These are phyloP conservation scores for Saccharomycopsis phalli DNA, from an alignment of 1,139 yeast genomes.

Conservation along the genomic window DNA sequence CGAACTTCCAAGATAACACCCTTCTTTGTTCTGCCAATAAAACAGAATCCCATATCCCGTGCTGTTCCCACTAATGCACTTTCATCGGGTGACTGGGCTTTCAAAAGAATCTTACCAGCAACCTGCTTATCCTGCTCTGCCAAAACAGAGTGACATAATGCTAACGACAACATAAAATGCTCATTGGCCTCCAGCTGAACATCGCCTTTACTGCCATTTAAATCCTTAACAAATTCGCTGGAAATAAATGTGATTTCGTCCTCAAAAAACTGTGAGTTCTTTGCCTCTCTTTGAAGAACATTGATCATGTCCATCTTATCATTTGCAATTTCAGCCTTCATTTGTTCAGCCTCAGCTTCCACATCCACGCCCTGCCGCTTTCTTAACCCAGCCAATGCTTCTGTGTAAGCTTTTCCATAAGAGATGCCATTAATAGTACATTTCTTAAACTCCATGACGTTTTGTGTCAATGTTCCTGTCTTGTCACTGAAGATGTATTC, in stretches of 20 bases:
- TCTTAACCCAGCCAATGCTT: slow-evolving; percentile 87
- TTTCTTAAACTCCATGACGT: slow-evolving; percentile 93
- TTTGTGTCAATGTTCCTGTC: slow-evolving; percentile 94
- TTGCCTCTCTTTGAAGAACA: slow-evolving; percentile 37
- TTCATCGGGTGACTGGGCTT: slow-evolving; percentile 98
- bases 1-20: slow-evolving; percentile 65
- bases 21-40: slow-evolving; percentile 64
- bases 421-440: slow-evolving; percentile 81
- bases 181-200: slow-evolving; percentile 58
- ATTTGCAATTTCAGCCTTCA: slow-evolving; percentile 49
- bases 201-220: slow-evolving; percentile 41
- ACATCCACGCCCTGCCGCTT: slow-evolving; percentile 81
- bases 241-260: slow-evolving; percentile 74
- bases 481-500: slow-evolving; percentile 94
- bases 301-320: slow-evolving; percentile 64
- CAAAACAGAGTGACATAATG: slow-evolving; percentile 87
- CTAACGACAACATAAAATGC: slow-evolving; percentile 78
- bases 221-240: slow-evolving; percentile 49
- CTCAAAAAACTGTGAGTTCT: slow-evolving; percentile 53
- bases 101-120: slow-evolving; percentile 54
- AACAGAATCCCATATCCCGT: slow-evolving; percentile 81
- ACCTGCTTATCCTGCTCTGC: slow-evolving; percentile 56
- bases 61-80: slow-evolving; percentile 94
- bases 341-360: slow-evolving; percentile 54
- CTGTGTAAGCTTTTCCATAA: slow-evolving; percentile 93